These are phyloP conservation scores for Eucalyptus leucophloia DNA, from an alignment of 345 rosid species.

Conservation along the genomic window DNA sequence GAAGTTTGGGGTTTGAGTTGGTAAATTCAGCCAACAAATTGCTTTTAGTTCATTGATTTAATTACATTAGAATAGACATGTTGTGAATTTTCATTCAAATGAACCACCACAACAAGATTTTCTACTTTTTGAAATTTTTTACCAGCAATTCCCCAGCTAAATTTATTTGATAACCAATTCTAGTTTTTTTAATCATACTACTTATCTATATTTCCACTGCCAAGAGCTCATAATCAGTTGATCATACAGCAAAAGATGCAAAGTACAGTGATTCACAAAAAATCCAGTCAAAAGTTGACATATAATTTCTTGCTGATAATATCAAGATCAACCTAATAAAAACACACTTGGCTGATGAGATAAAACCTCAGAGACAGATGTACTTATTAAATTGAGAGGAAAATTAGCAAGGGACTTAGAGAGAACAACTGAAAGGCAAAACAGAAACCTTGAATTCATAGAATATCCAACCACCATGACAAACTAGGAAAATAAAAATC, in stretches of 20 bases:
- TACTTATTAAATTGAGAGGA: neutral
- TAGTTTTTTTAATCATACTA: neutral
- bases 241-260: neutral
- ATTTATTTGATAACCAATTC: neutral
- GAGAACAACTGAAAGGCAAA: neutral
- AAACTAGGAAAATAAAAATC: neutral
- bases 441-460: neutral
- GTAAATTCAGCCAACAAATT: neutral
- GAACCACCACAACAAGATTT: neutral
- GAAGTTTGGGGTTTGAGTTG: neutral
- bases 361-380: neutral
- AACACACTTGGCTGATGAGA: neutral
- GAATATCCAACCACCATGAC: neutral
- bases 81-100: neutral
- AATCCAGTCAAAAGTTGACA: neutral
- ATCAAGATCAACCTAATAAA: neutral
- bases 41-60: neutral
- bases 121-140: neutral
- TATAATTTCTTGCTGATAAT: neutral
- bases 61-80: neutral
- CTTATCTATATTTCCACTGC: neutral
- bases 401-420: neutral
- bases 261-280: neutral
- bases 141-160: neutral
- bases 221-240: neutral